phyloP scores from a whole-genome alignment of 2,329 filamentous ascomycete species.

The Pestalotiopsis sp. region DNA sequence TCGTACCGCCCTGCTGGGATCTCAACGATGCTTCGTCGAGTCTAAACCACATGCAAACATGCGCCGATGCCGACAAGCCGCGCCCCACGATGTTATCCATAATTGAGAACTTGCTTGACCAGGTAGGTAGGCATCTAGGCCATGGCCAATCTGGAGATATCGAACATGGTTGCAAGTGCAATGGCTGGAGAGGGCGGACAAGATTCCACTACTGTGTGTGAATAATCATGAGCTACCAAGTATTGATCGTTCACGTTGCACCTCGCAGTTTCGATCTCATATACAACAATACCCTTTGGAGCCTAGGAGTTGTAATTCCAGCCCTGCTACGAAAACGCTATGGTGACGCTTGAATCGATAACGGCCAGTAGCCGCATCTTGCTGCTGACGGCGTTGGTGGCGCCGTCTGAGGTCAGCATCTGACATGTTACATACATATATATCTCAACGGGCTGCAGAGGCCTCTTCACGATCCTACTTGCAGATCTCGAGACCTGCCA shows the following conservation, averaged over 20 bases:
- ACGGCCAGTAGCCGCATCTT: background rate
- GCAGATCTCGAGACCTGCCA: background rate
- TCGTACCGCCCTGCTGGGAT: background rate
- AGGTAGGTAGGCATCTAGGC: background rate
- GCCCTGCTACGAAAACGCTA: background rate
- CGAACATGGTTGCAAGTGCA: background rate
- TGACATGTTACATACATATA: background rate
- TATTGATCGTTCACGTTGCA: background rate
- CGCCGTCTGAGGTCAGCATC: background rate
- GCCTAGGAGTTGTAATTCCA: too few species aligned
- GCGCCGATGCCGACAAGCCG: background rate
- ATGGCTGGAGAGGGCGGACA: background rate
- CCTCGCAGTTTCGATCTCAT: background rate
- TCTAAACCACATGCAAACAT: background rate
- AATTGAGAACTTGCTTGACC: background rate
- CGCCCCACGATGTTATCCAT: slow-evolving; percentile 5
- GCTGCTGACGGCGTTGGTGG: background rate
- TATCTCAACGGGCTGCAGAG: background rate
- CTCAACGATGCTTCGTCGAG: background rate
- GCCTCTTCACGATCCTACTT: background rate
- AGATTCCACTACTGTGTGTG: background rate
- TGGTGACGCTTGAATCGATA: background rate
- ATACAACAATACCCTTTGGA: background rate
- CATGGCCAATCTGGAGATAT: background rate
- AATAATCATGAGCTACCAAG: background rate